Evolutionary conservation across 257 asterid genomes (phyloP).

Genomic region (Misopates orontium): DNA sequence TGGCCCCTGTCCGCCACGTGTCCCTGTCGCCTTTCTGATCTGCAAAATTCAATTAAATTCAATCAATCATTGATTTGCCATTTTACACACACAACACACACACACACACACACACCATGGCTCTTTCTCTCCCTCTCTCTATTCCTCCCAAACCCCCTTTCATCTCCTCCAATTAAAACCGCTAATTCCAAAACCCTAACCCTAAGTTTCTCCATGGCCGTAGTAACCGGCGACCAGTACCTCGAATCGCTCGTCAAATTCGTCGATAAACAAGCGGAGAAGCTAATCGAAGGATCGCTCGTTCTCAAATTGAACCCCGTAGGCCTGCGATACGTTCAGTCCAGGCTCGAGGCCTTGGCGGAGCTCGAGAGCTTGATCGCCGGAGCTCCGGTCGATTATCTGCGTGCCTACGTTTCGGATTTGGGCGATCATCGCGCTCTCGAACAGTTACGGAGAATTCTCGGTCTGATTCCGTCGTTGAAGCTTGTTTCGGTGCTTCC

Average conservation of each 20-base stretch:
- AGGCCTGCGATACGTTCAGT: slow-evolving; percentile 83
- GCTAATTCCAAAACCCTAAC: slow-evolving; percentile 10
- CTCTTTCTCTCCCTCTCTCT: slow-evolving; percentile 33
- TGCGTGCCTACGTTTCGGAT: slow-evolving; percentile 95
- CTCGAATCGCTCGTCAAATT: slow-evolving; percentile 85
- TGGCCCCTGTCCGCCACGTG: slow-evolving; percentile 35
- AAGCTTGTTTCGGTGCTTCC: slow-evolving; percentile 80
- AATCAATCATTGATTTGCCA: slow-evolving; percentile 34
- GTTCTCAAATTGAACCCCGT: slow-evolving; percentile 86
- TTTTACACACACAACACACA: slow-evolving; percentile 30
- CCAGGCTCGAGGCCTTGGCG: slow-evolving; percentile 77
- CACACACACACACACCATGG: slow-evolving; percentile 42
- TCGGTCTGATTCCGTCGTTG: slow-evolving; percentile 67
- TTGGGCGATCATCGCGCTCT: slow-evolving; percentile 97
- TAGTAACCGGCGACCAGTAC: slow-evolving; percentile 81
- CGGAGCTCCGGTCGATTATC: slow-evolving; percentile 96
- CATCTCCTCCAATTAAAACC: not conserved
- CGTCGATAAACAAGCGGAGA: slow-evolving; percentile 73
- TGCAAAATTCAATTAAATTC: not conserved
- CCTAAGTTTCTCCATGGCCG: slow-evolving; percentile 67
- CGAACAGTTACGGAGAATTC: slow-evolving; percentile 86
- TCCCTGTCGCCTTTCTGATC: slow-evolving; percentile 7
- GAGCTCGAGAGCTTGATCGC: slow-evolving; percentile 81
- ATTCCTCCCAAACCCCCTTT: slow-evolving; percentile 69
- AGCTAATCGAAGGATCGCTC: slow-evolving; percentile 72